Conservation (phyloP, 2,329 filamentous ascomycete species). For the Fusarium praegraminearum region DNA sequence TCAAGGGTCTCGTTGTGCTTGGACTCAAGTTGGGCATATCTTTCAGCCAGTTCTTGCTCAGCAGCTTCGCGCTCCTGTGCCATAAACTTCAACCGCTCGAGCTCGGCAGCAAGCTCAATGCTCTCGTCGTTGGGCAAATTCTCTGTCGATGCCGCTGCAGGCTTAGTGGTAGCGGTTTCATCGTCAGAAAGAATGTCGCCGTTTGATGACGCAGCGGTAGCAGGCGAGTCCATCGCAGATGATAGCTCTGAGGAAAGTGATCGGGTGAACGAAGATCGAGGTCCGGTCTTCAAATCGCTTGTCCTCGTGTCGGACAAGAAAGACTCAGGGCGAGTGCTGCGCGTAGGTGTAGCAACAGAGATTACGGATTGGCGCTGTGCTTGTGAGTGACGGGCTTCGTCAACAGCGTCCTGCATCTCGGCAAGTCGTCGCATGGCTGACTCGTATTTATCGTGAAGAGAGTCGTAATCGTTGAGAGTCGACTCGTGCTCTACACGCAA, state of each 20-base stretch:
- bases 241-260: conserved; percentile 95
- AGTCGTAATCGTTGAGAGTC: conserved; percentile 83
- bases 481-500: conserved; percentile 90
- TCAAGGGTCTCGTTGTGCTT: conserved; percentile 85
- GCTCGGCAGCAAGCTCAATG: conserved; percentile 69
- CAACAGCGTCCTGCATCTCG: conserved; percentile 85
- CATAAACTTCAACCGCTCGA: conserved; percentile 77
- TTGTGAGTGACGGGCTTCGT: conserved; percentile 78
- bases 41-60: conserved; percentile 77
- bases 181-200: conserved; percentile 60
- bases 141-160: conserved; percentile 52
- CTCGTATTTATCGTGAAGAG: conserved; percentile 89
- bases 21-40: conserved; percentile 84
- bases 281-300: conserved; percentile 75
- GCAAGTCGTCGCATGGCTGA: conserved; percentile 84
- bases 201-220: conserved; percentile 72
- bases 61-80: conserved; percentile 82
- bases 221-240: conserved; percentile 82
- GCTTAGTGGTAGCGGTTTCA: conserved; percentile 61
- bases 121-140: conserved; percentile 55
- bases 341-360: conserved; percentile 63
- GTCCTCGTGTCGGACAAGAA: conserved; percentile 85
- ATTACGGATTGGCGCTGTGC: conserved; percentile 67
- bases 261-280: conserved; percentile 78
- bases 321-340: conserved; percentile 75